Evolutionary conservation across 78 protist genomes (phyloP).

Genomic region (Dictyostelium intermedium): DNA sequence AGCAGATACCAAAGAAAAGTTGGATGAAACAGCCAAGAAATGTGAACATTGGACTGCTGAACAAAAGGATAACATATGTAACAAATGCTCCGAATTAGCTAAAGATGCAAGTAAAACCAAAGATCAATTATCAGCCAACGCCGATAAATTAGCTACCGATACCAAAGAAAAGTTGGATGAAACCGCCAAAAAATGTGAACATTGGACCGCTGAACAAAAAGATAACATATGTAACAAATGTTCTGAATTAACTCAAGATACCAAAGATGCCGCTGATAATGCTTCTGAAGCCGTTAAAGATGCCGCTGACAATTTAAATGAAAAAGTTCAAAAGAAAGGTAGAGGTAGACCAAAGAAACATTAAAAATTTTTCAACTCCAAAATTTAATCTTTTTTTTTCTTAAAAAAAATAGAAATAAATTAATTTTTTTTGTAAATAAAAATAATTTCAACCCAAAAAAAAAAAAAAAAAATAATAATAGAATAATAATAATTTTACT

Average conservation of each 20-base stretch:
- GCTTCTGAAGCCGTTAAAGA: neutral
- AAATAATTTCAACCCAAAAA: too few relatives aligned
- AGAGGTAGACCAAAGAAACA: constrained; percentile 36
- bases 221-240: neutral
- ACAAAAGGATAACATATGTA: neutral
- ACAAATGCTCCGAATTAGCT: neutral
- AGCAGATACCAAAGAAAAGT: neutral
- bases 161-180: neutral
- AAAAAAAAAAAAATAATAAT: too few relatives aligned
- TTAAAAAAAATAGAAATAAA: neutral
- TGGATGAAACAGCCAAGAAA: neutral
- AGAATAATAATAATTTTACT: too few relatives aligned
- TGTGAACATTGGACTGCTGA: constrained; percentile 33
- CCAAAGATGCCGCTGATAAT: neutral
- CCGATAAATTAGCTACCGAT: neutral
- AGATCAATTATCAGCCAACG: neutral
- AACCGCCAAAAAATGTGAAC: constrained; percentile 16
- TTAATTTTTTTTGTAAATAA: neutral
- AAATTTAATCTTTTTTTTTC: neutral
- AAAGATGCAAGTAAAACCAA: constrained; percentile 7
- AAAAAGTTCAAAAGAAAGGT: constrained; percentile 18
- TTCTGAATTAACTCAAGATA: neutral
- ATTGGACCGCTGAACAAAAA: constrained; percentile 20
- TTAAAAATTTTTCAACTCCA: neutral
- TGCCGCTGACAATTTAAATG: neutral